phyloP scores from a whole-genome alignment of 495 filamentous ascomycete genomes.

The Bacidia rubella region DNA sequence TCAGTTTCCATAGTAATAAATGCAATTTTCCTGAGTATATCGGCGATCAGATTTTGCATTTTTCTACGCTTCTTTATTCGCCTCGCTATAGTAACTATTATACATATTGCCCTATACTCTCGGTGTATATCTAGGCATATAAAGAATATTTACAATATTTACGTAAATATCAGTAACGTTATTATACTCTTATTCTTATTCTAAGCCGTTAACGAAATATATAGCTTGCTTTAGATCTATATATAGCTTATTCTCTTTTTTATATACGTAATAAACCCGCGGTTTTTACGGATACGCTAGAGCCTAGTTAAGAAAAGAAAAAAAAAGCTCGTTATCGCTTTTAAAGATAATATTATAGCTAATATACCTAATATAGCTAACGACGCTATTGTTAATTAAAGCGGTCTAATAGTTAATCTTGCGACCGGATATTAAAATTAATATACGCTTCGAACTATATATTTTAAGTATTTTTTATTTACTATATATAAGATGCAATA shows the following conservation, averaged over 20 bases:
- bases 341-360: neutral
- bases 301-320: neutral
- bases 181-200: neutral
- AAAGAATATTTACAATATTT: neutral
- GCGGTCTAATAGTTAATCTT: neutral
- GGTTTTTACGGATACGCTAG: neutral
- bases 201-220: neutral
- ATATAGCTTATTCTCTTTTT: no score
- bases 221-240: no score
- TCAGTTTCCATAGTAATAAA: neutral
- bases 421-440: neutral
- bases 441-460: neutral
- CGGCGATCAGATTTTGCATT: neutral
- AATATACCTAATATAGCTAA: neutral
- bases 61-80: neutral
- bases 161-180: neutral
- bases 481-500: neutral
- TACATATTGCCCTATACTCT: neutral
- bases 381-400: neutral
- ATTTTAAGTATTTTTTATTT: neutral
- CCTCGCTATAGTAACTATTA: neutral
- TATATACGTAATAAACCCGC: no score
- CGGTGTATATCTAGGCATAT: neutral
- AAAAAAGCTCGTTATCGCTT: neutral
- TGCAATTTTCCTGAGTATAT: neutral